Base-by-base conservation (phyloP, 2,329 filamentous ascomycete genomes). In the Botrytis squamosa region DNA sequence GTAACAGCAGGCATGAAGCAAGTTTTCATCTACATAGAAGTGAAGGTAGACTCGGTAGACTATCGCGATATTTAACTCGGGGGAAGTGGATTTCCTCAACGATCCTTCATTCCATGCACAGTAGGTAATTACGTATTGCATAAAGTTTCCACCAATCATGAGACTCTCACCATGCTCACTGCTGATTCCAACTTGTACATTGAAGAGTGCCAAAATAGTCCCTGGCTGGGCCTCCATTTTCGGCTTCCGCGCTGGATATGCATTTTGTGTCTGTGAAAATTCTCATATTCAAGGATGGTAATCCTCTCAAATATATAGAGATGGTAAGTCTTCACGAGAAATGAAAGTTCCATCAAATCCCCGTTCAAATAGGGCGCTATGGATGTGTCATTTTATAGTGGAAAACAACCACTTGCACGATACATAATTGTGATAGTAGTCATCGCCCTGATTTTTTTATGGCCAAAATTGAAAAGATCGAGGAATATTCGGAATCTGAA, bases 391-490 rank as follows among this genome's bases (percentile, higher is more conserved):
- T 63, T 63, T 42, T 14, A 22, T 20, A 10, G 36, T 63, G 60
- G 25, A 9, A 22, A 63, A 63, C 36, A 63, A 63, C 25, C 25
- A 25, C 22, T 63, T n/a, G 12, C 22, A 63, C 36, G 36, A 42
- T 63, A 40, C 6, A 40, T 63, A 14, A 63, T 63, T 25, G 60
- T 63, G 36, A n/a, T 57, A 14, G 14, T 63, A 25, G 69, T 33
- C 29, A 44, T 49, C 62, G 22, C 40, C 60, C 29, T 71, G 12
- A 18, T 25, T 29, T 8, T 63, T 8, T 22, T 67, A 36, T 66
- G 33, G 65, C 33, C 55, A 38, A 74, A 67, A 40, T 64, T 29
- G 69, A 55, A 44, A 68, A 67, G 62, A 49, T 42, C 65, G 33
- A 52, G 44, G 46, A 14, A 60, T n/a, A 72, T 36, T 44, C 52